phyloP scores from a whole-genome alignment of 2,329 filamentous ascomycete genomes.

The Davidsoniella eucalypti region DNA sequence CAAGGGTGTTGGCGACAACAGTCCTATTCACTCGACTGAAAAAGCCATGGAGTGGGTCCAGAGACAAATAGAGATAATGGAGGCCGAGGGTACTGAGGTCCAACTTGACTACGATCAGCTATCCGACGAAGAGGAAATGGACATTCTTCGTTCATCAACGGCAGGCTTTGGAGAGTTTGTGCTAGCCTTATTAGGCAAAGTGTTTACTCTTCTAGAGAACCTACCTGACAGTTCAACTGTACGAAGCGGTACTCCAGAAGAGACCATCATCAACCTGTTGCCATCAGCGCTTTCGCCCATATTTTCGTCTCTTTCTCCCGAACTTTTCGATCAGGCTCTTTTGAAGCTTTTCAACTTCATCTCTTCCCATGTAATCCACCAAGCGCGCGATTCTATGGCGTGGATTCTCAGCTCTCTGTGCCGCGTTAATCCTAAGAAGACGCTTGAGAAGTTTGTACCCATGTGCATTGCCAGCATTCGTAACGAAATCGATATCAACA shows the following conservation, averaged over 20 bases:
- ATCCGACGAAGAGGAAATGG: slow-evolving; percentile 69
- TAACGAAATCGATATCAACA: slow-evolving; percentile 92
- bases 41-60: slow-evolving; percentile 88
- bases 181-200: slow-evolving; percentile 74
- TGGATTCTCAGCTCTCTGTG: slow-evolving; percentile 95
- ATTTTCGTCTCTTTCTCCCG: slow-evolving; percentile 77
- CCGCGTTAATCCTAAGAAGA: slow-evolving; percentile 89
- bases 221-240: slow-evolving; percentile 79
- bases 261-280: slow-evolving; percentile 90
- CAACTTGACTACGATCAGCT: slow-evolving; percentile 78
- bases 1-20: slow-evolving; percentile 40
- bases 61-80: slow-evolving; percentile 84
- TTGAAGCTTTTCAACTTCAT: slow-evolving; percentile 89
- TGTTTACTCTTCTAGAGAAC: slow-evolving; percentile 91
- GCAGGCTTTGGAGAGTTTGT: slow-evolving; percentile 89
- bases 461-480: slow-evolving; percentile 83
- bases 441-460: slow-evolving; percentile 76
- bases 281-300: slow-evolving; percentile 83
- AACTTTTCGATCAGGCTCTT: slow-evolving; percentile 80
- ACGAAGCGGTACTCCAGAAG: slow-evolving; percentile 81
- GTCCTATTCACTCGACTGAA: slow-evolving; percentile 53
- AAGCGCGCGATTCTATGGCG: slow-evolving; percentile 92
- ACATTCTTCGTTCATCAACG: slow-evolving; percentile 82
- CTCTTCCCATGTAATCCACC: slow-evolving; percentile 85
- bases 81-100: slow-evolving; percentile 68